phyloP scores from a whole-genome alignment of 192 early-diverging fungal genomes.

The Backusella circina region DNA sequence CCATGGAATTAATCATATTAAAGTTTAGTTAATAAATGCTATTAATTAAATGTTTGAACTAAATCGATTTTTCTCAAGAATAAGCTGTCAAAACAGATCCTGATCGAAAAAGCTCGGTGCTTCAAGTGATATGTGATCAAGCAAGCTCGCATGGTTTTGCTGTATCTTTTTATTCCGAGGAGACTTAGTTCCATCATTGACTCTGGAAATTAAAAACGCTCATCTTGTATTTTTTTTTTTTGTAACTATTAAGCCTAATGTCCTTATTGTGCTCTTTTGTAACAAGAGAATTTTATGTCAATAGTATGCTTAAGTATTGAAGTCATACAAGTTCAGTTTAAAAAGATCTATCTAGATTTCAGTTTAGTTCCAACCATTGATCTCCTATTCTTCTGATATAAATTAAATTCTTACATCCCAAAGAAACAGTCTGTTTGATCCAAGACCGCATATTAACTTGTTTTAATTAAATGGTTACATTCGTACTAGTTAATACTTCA shows the following conservation, averaged over 20 bases:
- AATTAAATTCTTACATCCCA: not conserved
- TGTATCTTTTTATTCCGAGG: not conserved
- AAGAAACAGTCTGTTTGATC: not conserved
- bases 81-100: not conserved
- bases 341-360: not conserved
- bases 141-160: not conserved
- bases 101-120: not conserved
- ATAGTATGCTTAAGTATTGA: not conserved
- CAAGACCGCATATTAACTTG: constrained; percentile 1
- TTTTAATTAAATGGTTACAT: not conserved
- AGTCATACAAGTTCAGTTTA: not conserved
- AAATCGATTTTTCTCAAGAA: not conserved
- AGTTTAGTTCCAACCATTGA: not conserved
- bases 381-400: not conserved
- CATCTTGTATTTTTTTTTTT: not conserved
- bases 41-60: not conserved
- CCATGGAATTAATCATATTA: not conserved
- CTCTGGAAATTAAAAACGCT: not conserved
- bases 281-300: not conserved
- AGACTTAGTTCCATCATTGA: too few species aligned
- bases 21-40: too few species aligned
- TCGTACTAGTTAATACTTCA: not conserved
- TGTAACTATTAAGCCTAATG: not conserved
- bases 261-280: not conserved
- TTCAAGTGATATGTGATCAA: not conserved